Base-by-base conservation (phyloP, 208 protist genomes). In the Leishmania arabica region DNA sequence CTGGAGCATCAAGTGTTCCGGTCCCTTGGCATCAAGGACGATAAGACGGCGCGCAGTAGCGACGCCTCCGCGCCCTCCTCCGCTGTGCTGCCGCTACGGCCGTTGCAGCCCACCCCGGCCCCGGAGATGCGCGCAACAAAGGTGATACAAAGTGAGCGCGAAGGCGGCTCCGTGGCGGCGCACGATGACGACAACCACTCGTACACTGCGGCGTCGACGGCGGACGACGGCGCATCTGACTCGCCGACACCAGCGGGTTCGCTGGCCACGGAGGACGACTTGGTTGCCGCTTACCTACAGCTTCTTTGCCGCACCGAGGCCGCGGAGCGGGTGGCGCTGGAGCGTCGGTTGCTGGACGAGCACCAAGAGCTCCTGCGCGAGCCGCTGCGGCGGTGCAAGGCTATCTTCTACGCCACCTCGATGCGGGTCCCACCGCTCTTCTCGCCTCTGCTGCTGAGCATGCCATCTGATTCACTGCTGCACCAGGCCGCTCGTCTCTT, bases 231-330 rank as follows among this genome's bases (percentile, higher is more conserved):
- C 51, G 47, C 72, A 13, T 37, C 72, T 42, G 72, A 40, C 49
- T 40, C 31, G 51, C 11, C 54, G 21, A n/a, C 77, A 34, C 9
- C 64, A 34, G 13, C 75, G 13, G 56, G 45, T 4, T 51, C 34
- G 51, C n/a, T 21, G 53, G 40, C 53, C 54, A 82, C 77, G 3
- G 78, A 81, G 24, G 66, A 79, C 40, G 75, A 80, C 7, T 75
- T 90, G 27, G 65, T 85, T 19, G 37, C 65, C 24, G 86, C 91
- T 40, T 93, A 89, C 87, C 65, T 94, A 17, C 79, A 86, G 27
- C 88, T 95, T 34, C 82, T 97, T 49, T 40, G 87, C 24, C 85
- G 88, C 49, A 92, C 87, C 56, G 93, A 97, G 77, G 89, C 91
- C 19, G 88, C 90, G 45, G 90, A 95, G 78, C 89, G 93, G 5